A percentile compares a stretch with the other conserved stretches of the same genome.
These are phyloP conservation scores for Fusarium armeniacum DNA, from an alignment of 2,329 filamentous ascomycete genomes.

Conservation along the genomic window DNA sequence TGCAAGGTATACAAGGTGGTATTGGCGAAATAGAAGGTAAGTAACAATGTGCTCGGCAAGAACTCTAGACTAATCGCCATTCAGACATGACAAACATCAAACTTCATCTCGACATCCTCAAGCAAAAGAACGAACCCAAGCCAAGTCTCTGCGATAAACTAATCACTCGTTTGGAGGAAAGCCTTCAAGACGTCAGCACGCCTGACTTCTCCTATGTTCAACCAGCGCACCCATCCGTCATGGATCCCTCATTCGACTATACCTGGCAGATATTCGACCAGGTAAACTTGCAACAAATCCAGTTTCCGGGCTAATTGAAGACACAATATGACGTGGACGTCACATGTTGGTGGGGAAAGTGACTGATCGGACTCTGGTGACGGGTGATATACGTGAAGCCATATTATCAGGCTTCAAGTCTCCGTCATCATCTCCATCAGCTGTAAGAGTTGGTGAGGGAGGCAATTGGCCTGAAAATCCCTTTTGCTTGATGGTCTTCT, in stretches of 20 bases:
- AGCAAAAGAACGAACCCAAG: slow-evolving; percentile 18
- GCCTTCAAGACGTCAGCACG: slow-evolving; percentile 25
- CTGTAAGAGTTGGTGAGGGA: slow-evolving; percentile 11
- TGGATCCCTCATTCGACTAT: slow-evolving; percentile 24
- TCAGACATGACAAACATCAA: slow-evolving; percentile 28
- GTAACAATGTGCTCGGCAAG: fast-evolving
- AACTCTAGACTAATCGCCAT: background rate
- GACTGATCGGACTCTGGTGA: slow-evolving; percentile 8
- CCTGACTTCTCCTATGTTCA: slow-evolving; percentile 17
- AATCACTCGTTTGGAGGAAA: slow-evolving; percentile 6
- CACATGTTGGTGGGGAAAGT: slow-evolving; percentile 8
- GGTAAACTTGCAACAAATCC: slow-evolving; percentile 26
- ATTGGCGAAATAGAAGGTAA: slow-evolving; percentile 21
- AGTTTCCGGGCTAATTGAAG: slow-evolving; percentile 8
- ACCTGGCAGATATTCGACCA: slow-evolving; percentile 25
- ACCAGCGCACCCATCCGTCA: slow-evolving; percentile 10
- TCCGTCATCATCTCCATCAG: background rate
- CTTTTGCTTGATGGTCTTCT: slow-evolving; percentile 16
- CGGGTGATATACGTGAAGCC: slow-evolving; percentile 17
- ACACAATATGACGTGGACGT: background rate
- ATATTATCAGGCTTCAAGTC: slow-evolving; percentile 29
- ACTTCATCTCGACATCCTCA: slow-evolving; percentile 16
- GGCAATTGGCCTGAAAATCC: background rate
- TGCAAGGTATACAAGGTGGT: slow-evolving; percentile 21
- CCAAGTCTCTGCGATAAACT: slow-evolving; percentile 27